These are phyloP conservation scores for Rhynchospora tenuis DNA, from an alignment of 176 grass and related monocot species.

Conservation along the genomic window DNA sequence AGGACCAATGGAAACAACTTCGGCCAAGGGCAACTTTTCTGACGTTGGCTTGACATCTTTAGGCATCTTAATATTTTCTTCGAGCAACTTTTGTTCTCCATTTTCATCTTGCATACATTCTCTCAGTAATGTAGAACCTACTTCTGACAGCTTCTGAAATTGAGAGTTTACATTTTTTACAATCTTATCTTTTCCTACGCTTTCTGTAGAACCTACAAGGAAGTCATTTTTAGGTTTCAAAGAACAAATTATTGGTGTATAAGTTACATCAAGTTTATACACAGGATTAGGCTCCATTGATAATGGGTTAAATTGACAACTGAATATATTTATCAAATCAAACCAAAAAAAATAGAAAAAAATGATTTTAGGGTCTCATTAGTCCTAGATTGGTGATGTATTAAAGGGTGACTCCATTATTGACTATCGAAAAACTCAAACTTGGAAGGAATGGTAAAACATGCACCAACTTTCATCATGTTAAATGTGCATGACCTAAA, in stretches of 20 bases:
- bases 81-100: not conserved
- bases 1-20: not conserved
- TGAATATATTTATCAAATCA: not conserved
- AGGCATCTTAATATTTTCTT: not conserved
- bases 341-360: not conserved
- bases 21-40: not conserved
- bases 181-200: not conserved
- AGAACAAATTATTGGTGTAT: not conserved
- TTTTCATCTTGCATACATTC: not conserved
- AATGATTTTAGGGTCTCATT: not conserved
- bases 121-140: constrained; percentile 3
- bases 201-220: not conserved
- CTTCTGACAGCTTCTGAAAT: not conserved
- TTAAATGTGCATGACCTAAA: not conserved
- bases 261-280: not conserved
- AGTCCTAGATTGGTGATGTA: not conserved
- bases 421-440: not conserved
- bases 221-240: not conserved
- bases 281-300: not conserved
- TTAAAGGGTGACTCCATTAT: not conserved
- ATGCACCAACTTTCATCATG: not conserved
- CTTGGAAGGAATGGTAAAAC: not conserved
- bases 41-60: not conserved
- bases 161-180: not conserved
- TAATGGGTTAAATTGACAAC: not conserved